Evolutionary conservation across 441 rosid species (phyloP).

Genomic region (Adansonia madagascariensis): DNA sequence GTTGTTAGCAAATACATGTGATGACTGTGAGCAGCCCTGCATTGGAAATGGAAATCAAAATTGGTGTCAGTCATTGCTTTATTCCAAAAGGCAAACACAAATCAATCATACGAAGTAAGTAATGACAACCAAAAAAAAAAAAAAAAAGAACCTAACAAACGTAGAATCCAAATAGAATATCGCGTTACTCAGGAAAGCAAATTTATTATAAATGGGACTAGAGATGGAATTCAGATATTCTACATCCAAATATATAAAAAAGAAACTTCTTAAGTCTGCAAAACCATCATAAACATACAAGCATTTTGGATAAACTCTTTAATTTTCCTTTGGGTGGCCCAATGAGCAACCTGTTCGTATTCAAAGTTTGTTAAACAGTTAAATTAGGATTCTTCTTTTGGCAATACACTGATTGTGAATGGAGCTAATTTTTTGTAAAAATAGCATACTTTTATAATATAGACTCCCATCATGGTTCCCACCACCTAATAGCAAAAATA

Average conservation of each 20-base stretch:
- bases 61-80: slow-evolving; percentile 17
- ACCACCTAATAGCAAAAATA: slow-evolving; percentile 7
- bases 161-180: background rate
- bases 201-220: slow-evolving; percentile 7
- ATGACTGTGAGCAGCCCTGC: slow-evolving; percentile 93
- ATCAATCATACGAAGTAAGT: background rate
- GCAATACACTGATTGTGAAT: slow-evolving; percentile 16
- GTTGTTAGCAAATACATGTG: slow-evolving; percentile 89
- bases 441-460: background rate
- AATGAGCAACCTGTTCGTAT: background rate
- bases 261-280: background rate
- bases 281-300: slow-evolving; percentile 8
- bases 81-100: slow-evolving; percentile 16
- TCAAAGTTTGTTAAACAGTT: background rate
- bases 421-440: background rate
- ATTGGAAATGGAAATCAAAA: slow-evolving; percentile 29
- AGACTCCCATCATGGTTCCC: background rate
- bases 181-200: background rate
- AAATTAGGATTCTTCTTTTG: slow-evolving; percentile 18
- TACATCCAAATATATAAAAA: background rate
- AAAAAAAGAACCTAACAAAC: background rate
- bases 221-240: slow-evolving; percentile 18
- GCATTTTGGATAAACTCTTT: slow-evolving; percentile 15
- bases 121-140: background rate
- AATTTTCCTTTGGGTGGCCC: background rate